Evolutionary conservation across 2,329 filamentous ascomycete species (phyloP), one percentile per base, ranked within the genome.

Genomic region (Pezicula rhizophila): DNA sequence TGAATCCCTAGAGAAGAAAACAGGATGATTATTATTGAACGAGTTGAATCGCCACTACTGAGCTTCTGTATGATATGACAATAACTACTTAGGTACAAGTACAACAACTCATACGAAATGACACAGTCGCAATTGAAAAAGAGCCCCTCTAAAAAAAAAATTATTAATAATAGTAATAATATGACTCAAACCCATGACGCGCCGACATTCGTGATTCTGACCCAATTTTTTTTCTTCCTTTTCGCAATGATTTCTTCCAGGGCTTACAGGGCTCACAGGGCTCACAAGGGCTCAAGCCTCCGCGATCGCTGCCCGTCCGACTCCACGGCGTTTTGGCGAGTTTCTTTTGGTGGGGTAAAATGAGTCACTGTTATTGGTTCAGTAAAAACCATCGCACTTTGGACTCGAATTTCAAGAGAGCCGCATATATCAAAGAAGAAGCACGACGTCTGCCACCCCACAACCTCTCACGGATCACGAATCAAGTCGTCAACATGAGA

Each of bases 401-500:
- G 8, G 28, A 12, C 28, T 10, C 28, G 28, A 31, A 31, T 5
- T 31, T 31, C 28, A 31, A 31, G 28, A 31, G 28, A 31, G 28
- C 28, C 28, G 28, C 28, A 31, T 31, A 31, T 31, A 31, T 31
- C 28, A 31, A n/a, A n/a, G n/a, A n/a, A 31, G 28, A 11, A 31
- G 28, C 3, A 31, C 28, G 28, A 31, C 28, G 5, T 31, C 11
- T 31, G 28, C 28, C 28, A 10, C 28, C 28, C 17, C 17, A 40
- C 38, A 25, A 42, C 40, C 40, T 42, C n/a, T 15, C 20, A 26
- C 18, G 26, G 26, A 34, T 18, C 11, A 33, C 28, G 15, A 42
- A 46, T 37, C 35, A 40, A 54, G 47, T 52, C 50, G 66, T 70
- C 74, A 89, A 72, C 55, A 99, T 99, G 93, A 89, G 93, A 77